These are phyloP conservation scores for Stagonosporopsis vannaccii DNA, from an alignment of 2,329 filamentous ascomycete species.

Conservation along the genomic window DNA sequence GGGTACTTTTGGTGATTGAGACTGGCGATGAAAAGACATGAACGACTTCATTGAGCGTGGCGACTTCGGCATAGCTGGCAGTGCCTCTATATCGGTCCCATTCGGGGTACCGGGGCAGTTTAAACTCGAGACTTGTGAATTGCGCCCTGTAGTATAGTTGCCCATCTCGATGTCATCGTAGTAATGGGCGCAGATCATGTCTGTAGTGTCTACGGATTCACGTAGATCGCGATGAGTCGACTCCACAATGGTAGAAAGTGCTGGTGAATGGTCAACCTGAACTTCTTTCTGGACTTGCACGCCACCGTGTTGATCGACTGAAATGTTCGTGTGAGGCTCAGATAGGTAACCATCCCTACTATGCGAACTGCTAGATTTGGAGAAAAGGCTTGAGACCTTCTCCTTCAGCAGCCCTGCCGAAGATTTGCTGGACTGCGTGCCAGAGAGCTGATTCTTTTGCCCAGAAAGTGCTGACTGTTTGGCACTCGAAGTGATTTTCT, in stretches of 20 bases:
- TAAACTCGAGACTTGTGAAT: conserved; percentile 19
- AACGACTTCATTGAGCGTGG: conserved; percentile 10
- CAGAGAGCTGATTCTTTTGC: background rate
- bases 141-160: conserved; percentile 20
- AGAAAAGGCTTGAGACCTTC: conserved; percentile 20
- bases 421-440: conserved; percentile 14
- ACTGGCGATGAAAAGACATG: background rate
- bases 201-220: conserved; percentile 21
- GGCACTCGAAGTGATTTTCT: conserved; percentile 24
- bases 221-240: conserved; percentile 1
- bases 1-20: background rate
- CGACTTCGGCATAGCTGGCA: conserved; percentile 30
- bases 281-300: conserved; percentile 29
- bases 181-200: conserved; percentile 26
- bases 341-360: conserved; percentile 33
- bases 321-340: conserved; percentile 28
- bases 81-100: conserved; percentile 21
- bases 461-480: conserved; percentile 5
- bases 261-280: conserved; percentile 20
- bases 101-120: conserved; percentile 12
- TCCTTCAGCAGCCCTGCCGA: conserved; percentile 13
- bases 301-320: conserved; percentile 33
- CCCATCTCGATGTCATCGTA: conserved; percentile 39
- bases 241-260: background rate
- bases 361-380: conserved; percentile 6